These are phyloP conservation scores for Beauveria brongniartii DNA, from an alignment of 2,329 filamentous ascomycete genomes.

Conservation along the genomic window DNA sequence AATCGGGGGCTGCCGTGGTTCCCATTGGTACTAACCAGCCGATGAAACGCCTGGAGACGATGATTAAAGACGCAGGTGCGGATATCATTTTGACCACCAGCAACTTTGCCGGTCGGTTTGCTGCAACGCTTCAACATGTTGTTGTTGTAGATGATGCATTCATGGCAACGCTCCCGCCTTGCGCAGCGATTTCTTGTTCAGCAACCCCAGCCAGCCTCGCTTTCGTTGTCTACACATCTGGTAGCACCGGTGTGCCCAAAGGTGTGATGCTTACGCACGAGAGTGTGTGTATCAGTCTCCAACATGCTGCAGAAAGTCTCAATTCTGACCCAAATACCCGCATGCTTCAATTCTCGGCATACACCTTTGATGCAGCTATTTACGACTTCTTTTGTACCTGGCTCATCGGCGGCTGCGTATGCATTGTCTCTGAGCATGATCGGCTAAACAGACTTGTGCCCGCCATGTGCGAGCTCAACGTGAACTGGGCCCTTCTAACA, in stretches of 20 bases:
- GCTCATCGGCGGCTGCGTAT: background rate
- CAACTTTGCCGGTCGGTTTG: background rate
- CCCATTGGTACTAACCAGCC: background rate
- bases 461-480: background rate
- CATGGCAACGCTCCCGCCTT: background rate
- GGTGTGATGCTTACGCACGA: background rate
- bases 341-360: constrained; percentile 6
- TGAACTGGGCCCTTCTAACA: constrained; percentile 6
- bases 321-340: background rate
- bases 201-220: background rate
- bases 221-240: background rate
- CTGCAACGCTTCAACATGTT: background rate
- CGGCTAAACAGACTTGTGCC: background rate
- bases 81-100: background rate
- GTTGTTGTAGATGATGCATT: background rate
- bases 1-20: background rate
- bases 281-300: constrained; percentile 4
- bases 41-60: background rate
- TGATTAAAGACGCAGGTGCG: background rate
- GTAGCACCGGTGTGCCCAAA: background rate
- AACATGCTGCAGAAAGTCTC: background rate
- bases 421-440: background rate
- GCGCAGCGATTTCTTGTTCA: background rate
- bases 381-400: background rate
- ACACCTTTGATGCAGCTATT: constrained; percentile 6